Evolutionary conservation across 495 filamentous ascomycete genomes (phyloP).

Genomic region (Penicillium arizonense): DNA sequence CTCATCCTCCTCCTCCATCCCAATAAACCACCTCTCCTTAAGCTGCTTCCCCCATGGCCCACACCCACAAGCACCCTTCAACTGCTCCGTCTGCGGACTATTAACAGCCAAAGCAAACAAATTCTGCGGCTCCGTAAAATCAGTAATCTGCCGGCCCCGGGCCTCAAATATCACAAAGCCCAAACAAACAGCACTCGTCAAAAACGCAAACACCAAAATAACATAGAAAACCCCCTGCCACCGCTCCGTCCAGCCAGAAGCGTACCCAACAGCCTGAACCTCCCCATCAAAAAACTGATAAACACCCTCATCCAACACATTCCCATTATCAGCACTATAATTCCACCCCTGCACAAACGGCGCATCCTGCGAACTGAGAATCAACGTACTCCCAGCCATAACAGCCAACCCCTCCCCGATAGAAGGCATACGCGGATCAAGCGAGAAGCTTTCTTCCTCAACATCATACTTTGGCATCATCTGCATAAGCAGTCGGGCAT

Average conservation of each 20-base stretch:
- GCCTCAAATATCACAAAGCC: conserved; percentile 50
- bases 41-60: conserved; percentile 55
- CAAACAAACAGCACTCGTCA: conserved; percentile 62
- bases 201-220: conserved; percentile 59
- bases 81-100: conserved; percentile 52
- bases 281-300: conserved; percentile 56
- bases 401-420: conserved; percentile 67
- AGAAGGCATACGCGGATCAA: conserved; percentile 51
- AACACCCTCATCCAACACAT: conserved; percentile 32
- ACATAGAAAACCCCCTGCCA: conserved; percentile 65
- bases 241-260: conserved; percentile 51
- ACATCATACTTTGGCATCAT: conserved; percentile 30
- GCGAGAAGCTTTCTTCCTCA: conserved; percentile 7
- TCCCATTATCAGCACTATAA: conserved; percentile 26
- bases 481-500: conserved; percentile 62
- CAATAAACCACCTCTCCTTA: conserved; percentile 58
- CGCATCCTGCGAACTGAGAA: conserved; percentile 48
- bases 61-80: conserved; percentile 64
- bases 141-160: conserved; percentile 58
- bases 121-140: conserved; percentile 75
- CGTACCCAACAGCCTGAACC: conserved; percentile 58
- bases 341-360: conserved; percentile 61
- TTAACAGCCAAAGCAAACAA: conserved; percentile 69
- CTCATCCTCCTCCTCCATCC: conserved; percentile 36
- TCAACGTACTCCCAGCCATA: conserved; percentile 60